Evolutionary conservation across 805 yeast species (phyloP).

Genomic region (Sugiyamaella smithiae): DNA sequence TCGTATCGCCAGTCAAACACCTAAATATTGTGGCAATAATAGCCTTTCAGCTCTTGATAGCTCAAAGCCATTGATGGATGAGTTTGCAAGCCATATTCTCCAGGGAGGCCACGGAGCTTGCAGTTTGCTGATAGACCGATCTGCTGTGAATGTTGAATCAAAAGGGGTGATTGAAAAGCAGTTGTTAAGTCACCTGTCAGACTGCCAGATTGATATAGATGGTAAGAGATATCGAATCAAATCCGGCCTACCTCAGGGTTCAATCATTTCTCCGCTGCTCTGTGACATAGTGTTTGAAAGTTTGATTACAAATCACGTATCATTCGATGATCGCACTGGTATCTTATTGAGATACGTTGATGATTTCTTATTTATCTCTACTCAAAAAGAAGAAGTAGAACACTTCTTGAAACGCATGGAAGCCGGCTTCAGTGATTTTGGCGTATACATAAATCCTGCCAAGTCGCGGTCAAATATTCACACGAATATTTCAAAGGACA

Average conservation of each 20-base stretch:
- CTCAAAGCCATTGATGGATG: neutral
- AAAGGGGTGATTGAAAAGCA: slow-evolving; percentile 21
- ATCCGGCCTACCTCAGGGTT: slow-evolving; percentile 82
- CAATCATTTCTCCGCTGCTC: slow-evolving; percentile 67
- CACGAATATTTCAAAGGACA: slow-evolving; percentile 1
- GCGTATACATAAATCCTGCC: slow-evolving; percentile 39
- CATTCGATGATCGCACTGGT: slow-evolving; percentile 32
- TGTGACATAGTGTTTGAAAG: slow-evolving; percentile 73
- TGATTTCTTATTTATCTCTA: slow-evolving; percentile 74
- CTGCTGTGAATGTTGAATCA: neutral
- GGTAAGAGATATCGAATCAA: slow-evolving; percentile 45
- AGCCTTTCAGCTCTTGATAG: neutral
- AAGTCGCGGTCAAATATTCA: slow-evolving; percentile 34
- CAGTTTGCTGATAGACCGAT: neutral
- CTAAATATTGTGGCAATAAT: neutral
- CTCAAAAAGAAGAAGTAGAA: slow-evolving; percentile 35
- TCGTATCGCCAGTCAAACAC: neutral
- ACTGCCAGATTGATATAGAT: slow-evolving; percentile 41
- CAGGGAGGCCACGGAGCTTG: neutral
- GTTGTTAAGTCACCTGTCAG: slow-evolving; percentile 51
- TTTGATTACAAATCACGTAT: slow-evolving; percentile 42
- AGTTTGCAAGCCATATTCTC: neutral
- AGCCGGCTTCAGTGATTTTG: slow-evolving; percentile 43
- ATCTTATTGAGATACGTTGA: slow-evolving; percentile 69
- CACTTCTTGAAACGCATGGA: slow-evolving; percentile 32